phyloP scores from a whole-genome alignment of 2,329 filamentous ascomycete species.

The Diaporthe citri region DNA sequence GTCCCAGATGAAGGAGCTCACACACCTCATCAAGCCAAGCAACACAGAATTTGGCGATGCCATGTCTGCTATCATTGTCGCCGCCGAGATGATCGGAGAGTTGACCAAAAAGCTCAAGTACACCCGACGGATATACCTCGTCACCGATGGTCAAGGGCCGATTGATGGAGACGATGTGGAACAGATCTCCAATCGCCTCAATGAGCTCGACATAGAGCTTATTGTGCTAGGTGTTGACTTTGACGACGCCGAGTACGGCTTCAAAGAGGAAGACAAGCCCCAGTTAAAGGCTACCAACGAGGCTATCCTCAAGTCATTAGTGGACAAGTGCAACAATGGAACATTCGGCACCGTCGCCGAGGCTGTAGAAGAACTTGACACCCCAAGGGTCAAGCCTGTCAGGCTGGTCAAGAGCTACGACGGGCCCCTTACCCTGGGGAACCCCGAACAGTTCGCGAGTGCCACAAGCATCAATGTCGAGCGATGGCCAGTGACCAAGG shows the following conservation, averaged over 20 bases:
- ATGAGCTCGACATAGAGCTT: slow-evolving; percentile 81
- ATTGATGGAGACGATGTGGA: slow-evolving; percentile 80
- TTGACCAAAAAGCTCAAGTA: slow-evolving; percentile 88
- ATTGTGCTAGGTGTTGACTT: slow-evolving; percentile 91
- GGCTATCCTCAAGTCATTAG: slow-evolving; percentile 71
- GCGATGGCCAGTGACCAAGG: slow-evolving; percentile 88
- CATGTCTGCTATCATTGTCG: slow-evolving; percentile 88
- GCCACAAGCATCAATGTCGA: slow-evolving; percentile 89
- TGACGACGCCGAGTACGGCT: slow-evolving; percentile 88
- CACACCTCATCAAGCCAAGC: slow-evolving; percentile 74
- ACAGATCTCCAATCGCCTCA: slow-evolving; percentile 80
- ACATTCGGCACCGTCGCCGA: slow-evolving; percentile 87
- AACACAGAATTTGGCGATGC: slow-evolving; percentile 80
- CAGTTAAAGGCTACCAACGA: slow-evolving; percentile 83
- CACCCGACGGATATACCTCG: slow-evolving; percentile 82
- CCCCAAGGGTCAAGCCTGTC: slow-evolving; percentile 81
- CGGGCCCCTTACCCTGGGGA: slow-evolving; percentile 83
- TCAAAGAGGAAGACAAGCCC: slow-evolving; percentile 91
- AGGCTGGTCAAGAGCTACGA: slow-evolving; percentile 84
- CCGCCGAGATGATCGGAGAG: slow-evolving; percentile 85
- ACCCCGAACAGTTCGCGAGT: slow-evolving; percentile 78
- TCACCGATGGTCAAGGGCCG: slow-evolving; percentile 83
- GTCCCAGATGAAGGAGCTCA: slow-evolving; percentile 75
- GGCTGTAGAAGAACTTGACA: slow-evolving; percentile 83
- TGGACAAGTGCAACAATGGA: slow-evolving; percentile 75